Conservation (phyloP, 2,329 filamentous ascomycete genomes). For the Pseudohalonectria lignicola region DNA sequence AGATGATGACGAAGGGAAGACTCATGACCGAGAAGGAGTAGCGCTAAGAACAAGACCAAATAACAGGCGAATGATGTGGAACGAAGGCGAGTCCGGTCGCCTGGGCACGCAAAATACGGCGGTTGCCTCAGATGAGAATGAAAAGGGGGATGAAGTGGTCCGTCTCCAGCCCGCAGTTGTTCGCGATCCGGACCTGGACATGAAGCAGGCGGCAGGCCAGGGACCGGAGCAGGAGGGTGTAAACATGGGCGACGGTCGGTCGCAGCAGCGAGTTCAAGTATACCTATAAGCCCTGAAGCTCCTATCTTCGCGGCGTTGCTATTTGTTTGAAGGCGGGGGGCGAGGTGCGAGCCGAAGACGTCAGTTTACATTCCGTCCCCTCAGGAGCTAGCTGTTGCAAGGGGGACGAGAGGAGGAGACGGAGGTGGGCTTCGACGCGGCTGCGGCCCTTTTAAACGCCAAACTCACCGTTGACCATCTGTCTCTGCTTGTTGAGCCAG, state of each 20-base stretch:
- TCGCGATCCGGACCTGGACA: conserved; percentile 1
- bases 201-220: background rate
- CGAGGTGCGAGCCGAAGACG: too few species aligned
- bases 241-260: background rate
- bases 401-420: background rate
- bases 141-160: conserved; percentile 1
- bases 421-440: too few species aligned
- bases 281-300: conserved; percentile 6
- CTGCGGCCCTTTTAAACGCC: too few species aligned
- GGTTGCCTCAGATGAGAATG: too few species aligned
- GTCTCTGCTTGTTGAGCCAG: conserved; percentile 76
- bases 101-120: too few species aligned
- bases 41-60: too few species aligned
- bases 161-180: background rate
- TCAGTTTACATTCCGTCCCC: too few species aligned
- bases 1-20: too few species aligned
- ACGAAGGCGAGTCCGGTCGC: too few species aligned
- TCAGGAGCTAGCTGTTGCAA: background rate
- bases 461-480: conserved; percentile 49
- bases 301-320: conserved; percentile 12
- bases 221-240: background rate
- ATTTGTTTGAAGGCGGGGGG: background rate
- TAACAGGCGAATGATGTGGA: too few species aligned
- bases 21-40: too few species aligned
- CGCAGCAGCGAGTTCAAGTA: conserved; percentile 4